Evolutionary conservation across 352 stramenopile genomes (phyloP).

Genomic region (Phytophthora ohioensis): DNA sequence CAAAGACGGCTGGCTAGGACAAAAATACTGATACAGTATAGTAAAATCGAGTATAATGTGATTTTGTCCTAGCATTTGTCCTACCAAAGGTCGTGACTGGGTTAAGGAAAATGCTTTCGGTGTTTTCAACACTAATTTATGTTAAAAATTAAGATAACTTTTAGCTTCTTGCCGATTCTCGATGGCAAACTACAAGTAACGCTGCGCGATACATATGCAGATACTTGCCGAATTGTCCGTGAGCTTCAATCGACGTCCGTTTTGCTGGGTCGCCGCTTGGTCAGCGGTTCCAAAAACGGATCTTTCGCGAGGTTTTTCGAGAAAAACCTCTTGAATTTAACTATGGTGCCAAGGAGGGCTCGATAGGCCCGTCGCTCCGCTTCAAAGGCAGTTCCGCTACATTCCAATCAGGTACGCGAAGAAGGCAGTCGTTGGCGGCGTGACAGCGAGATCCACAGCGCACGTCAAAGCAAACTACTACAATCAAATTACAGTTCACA

Average conservation of each 20-base stretch:
- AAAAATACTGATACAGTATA: too few species aligned
- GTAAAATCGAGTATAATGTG: too few species aligned
- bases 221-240: not conserved
- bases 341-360: conserved; percentile 24
- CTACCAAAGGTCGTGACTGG: too few species aligned
- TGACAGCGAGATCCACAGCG: not conserved
- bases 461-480: not conserved
- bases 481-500: not conserved
- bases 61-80: too few species aligned
- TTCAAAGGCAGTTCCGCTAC: conserved; percentile 38
- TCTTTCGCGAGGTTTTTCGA: conserved; percentile 40
- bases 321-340: conserved; percentile 33
- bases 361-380: conserved; percentile 3
- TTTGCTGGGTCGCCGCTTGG: conserved; percentile 14
- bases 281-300: conserved; percentile 35
- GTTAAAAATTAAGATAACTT: too few species aligned
- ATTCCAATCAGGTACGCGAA: conserved; percentile 34
- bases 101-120: too few species aligned
- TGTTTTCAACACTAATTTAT: not conserved
- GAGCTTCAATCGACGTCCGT: conserved; percentile 6
- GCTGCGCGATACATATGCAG: too few species aligned
- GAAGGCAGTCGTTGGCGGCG: not conserved
- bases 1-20: too few species aligned
- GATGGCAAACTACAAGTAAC: too few species aligned
- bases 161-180: too few species aligned